A percentile compares a stretch with the other conserved stretches of the same genome.
Conservation (phyloP, 23 red algal species). For the Gracilaria caudata region DNA sequence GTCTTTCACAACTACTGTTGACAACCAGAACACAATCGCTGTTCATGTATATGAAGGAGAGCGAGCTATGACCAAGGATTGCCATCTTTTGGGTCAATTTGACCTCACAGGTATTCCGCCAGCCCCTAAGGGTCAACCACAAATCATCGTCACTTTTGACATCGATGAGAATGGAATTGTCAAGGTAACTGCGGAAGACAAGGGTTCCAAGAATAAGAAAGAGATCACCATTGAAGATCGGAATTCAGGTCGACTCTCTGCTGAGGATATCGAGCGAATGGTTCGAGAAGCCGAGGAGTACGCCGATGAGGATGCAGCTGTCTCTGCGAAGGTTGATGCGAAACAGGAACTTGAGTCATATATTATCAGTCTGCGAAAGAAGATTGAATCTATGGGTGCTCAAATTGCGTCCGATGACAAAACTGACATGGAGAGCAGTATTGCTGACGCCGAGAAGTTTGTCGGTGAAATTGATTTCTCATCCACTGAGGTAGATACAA, state of each 20-base stretch:
- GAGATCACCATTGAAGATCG: conserved; percentile 87
- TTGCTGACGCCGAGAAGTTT: conserved; percentile 64
- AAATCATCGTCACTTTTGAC: conserved; percentile 98
- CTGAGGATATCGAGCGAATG: conserved; percentile 95
- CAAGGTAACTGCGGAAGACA: conserved; percentile 90
- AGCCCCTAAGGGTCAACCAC: conserved; percentile 88
- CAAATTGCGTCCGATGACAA: conserved; percentile 66
- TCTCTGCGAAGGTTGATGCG: conserved; percentile 77
- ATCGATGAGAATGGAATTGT: conserved; percentile 97
- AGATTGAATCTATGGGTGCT: conserved; percentile 64
- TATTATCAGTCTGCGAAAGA: conserved; percentile 70
- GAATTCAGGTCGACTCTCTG: conserved; percentile 81
- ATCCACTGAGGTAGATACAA: conserved; percentile 58
- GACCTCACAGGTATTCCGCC: conserved; percentile 91
- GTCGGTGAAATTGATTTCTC: conserved; percentile 66
- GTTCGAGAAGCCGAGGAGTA: conserved; percentile 92
- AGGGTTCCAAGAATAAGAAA: conserved; percentile 86
- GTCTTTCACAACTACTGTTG: conserved; percentile 91
- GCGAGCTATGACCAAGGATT: conserved; percentile 92
- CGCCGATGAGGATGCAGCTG: conserved; percentile 85
- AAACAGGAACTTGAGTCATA: conserved; percentile 92
- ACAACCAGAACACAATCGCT: conserved; percentile 89
- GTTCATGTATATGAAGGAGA: conserved; percentile 97
- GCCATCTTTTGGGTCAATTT: conserved; percentile 97
- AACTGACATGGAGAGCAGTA: conserved; percentile 55